Percentiles rank a stretch among this genome's conserved stretches.
Evolutionary conservation across 495 filamentous ascomycete genomes (phyloP).

Genomic region (Umbilicaria muhlenbergii): DNA sequence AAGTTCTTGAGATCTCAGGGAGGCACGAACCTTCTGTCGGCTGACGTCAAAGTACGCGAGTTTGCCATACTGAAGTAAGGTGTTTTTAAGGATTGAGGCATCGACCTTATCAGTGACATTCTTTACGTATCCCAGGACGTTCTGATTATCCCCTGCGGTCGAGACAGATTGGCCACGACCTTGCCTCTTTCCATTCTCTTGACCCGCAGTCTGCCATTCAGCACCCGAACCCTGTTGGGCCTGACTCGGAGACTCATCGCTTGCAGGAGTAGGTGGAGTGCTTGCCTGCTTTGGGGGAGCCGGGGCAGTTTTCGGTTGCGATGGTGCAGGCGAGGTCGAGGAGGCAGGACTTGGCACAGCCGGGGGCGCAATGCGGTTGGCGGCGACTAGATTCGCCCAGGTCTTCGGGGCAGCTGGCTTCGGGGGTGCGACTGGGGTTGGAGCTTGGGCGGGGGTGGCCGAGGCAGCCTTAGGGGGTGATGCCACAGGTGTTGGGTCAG

Average conservation of each 20-base stretch:
- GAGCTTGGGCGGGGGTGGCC: conserved; percentile 37
- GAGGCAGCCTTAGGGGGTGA: conserved; percentile 32
- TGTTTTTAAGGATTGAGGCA: conserved; percentile 45
- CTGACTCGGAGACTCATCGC: conserved; percentile 29
- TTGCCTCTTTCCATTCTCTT: conserved; percentile 65
- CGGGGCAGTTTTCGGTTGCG: conserved; percentile 27
- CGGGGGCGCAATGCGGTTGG: conserved; percentile 22
- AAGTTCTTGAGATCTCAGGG: not conserved
- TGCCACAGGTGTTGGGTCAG: conserved; percentile 33
- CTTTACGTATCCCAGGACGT: conserved; percentile 74
- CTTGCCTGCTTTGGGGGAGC: conserved; percentile 18
- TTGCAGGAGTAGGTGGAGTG: conserved; percentile 17
- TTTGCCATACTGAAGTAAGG: conserved; percentile 58
- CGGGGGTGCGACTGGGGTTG: conserved; percentile 17
- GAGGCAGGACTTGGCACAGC: conserved; percentile 23
- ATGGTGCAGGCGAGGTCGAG: conserved; percentile 24
- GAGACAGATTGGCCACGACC: conserved; percentile 39
- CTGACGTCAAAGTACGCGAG: conserved; percentile 79
- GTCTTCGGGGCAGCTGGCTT: conserved; percentile 49
- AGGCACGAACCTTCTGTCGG: conserved; percentile 60
- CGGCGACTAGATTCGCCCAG: conserved; percentile 74
- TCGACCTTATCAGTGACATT: conserved; percentile 79
- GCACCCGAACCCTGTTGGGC: conserved; percentile 28
- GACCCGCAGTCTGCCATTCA: conserved; percentile 71
- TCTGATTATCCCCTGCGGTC: conserved; percentile 38